These are phyloP conservation scores for Euphorbia peplus DNA, from an alignment of 345 rosid genomes.

Conservation along the genomic window DNA sequence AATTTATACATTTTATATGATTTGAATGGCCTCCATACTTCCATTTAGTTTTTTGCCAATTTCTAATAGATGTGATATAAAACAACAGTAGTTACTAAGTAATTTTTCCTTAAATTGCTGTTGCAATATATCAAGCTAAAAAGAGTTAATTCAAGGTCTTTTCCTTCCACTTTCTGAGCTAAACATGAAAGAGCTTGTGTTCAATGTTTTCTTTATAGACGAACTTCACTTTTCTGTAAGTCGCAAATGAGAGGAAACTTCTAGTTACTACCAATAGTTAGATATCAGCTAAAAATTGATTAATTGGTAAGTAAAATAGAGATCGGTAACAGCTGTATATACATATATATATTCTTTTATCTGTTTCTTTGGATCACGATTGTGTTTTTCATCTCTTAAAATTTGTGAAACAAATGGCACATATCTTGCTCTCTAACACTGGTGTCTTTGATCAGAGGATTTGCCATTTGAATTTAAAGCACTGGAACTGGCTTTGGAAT, in stretches of 20 bases:
- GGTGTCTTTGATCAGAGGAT: slow-evolving; percentile 67
- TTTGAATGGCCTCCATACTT: slow-evolving; percentile 1
- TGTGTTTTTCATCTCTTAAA: slow-evolving; percentile 8
- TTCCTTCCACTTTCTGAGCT: too few relatives aligned
- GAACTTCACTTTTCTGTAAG: neutral
- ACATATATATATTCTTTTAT: neutral
- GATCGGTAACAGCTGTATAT: neutral
- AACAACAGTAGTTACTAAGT: neutral
- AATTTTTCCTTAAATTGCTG: neutral
- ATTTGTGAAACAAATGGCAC: slow-evolving; percentile 5
- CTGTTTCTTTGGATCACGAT: neutral
- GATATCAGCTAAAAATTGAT: neutral
- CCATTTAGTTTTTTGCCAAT: neutral
- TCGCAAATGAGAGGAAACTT: neutral
- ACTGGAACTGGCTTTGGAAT: slow-evolving; percentile 85
- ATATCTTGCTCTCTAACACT: slow-evolving; percentile 23
- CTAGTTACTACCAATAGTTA: too few relatives aligned
- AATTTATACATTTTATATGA: neutral
- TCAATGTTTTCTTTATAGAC: neutral
- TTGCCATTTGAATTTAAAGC: slow-evolving; percentile 94
- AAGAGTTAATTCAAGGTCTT: neutral
- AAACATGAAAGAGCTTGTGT: neutral
- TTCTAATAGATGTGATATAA: neutral
- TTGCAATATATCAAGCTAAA: neutral
- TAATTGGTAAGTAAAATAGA: neutral